Percentiles rank a stretch among this genome's conserved stretches.
These are phyloP conservation scores for Agarophyton chilense DNA, from an alignment of 23 red algal genomes.

Conservation along the genomic window DNA sequence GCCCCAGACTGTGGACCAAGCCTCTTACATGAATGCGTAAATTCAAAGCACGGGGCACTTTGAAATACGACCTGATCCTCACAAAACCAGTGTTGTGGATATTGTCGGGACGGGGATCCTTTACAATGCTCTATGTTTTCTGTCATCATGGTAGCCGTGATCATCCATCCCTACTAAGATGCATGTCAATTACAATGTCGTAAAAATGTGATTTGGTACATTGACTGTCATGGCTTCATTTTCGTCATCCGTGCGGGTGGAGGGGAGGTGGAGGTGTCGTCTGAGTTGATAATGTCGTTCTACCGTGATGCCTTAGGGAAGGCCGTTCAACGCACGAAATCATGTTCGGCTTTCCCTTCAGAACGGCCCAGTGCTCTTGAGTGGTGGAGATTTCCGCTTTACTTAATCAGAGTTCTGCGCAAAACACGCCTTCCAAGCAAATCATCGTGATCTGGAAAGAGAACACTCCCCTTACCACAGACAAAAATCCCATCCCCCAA, in stretches of 20 bases:
- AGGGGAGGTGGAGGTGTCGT: neutral
- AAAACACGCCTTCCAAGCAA: no score
- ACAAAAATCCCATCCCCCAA: no score
- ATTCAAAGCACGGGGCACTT: neutral
- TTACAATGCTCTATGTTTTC: neutral
- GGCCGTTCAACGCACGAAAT: neutral
- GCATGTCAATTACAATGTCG: neutral
- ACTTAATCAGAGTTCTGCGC: neutral
- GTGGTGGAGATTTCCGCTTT: neutral
- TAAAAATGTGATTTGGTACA: constrained; percentile 7
- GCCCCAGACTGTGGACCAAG: constrained; percentile 85
- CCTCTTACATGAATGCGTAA: constrained; percentile 96
- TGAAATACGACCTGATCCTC: neutral
- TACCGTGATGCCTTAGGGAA: neutral
- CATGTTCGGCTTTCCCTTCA: neutral
- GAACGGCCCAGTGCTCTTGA: neutral
- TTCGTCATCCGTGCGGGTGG: neutral
- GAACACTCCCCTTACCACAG: no score
- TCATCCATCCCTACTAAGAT: neutral
- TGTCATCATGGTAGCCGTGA: neutral
- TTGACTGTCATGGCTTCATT: neutral
- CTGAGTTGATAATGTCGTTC: neutral
- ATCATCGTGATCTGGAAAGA: no score
- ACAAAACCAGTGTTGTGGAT: neutral
- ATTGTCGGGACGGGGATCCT: constrained; percentile 10